Conservation (phyloP, 1,284 basidiomycete genomes). For the Ustilago nuda region DNA sequence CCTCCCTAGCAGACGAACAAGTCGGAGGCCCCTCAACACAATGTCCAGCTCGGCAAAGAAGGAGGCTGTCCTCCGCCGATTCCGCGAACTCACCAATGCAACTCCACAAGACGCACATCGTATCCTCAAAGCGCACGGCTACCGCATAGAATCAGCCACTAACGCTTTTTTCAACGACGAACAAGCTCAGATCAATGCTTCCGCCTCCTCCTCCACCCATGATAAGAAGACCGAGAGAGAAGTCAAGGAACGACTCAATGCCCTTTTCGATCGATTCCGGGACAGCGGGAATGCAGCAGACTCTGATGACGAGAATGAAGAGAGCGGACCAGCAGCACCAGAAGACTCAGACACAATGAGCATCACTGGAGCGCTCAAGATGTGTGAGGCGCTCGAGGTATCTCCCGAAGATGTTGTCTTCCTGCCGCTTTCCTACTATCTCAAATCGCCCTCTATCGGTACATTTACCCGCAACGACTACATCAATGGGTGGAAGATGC, state of each 20-base stretch:
- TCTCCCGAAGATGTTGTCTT: constrained; percentile 63
- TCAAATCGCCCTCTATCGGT: constrained; percentile 60
- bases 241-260: constrained; percentile 71
- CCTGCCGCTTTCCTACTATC: constrained; percentile 66
- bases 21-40: not conserved
- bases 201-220: constrained; percentile 17
- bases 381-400: constrained; percentile 61
- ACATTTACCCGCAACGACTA: constrained; percentile 58
- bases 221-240: constrained; percentile 56
- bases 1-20: no score
- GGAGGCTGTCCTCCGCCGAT: constrained; percentile 54
- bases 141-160: constrained; percentile 78
- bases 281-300: constrained; percentile 22
- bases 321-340: constrained; percentile 17
- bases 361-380: constrained; percentile 62
- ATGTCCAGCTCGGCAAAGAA: constrained; percentile 54
- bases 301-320: constrained; percentile 26
- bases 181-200: constrained; percentile 52
- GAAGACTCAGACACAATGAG: constrained; percentile 57
- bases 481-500: constrained; percentile 62
- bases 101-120: constrained; percentile 75
- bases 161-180: constrained; percentile 77
- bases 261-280: constrained; percentile 77
- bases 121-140: constrained; percentile 78
- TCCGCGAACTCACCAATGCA: constrained; percentile 51